phyloP scores from a whole-genome alignment of 2,329 filamentous ascomycete genomes.

The Zymoseptoria crescenta region DNA sequence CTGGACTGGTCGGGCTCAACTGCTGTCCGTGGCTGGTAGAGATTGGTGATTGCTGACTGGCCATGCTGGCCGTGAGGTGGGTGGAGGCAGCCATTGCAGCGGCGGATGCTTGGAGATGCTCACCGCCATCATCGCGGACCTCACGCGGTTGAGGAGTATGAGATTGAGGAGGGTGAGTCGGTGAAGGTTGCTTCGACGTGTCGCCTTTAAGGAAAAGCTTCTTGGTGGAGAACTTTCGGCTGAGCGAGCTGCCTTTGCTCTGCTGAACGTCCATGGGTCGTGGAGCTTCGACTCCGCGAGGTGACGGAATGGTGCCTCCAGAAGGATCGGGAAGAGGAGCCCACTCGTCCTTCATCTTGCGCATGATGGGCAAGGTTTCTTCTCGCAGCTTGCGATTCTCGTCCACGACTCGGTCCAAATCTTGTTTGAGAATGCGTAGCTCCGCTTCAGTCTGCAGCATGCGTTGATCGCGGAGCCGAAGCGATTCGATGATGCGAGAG shows the following conservation, averaged over 20 bases:
- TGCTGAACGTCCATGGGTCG: conserved; percentile 23
- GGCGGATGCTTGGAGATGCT: conserved; percentile 41
- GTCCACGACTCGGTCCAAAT: conserved; percentile 50
- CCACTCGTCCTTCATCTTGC: conserved; percentile 83
- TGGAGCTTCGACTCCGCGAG: conserved; percentile 23
- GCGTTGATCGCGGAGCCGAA: conserved; percentile 82
- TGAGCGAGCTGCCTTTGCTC: conserved; percentile 39
- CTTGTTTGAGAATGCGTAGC: conserved; percentile 61
- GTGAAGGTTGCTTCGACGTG: conserved; percentile 43
- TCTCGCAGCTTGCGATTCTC: conserved; percentile 84
- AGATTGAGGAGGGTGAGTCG: conserved; percentile 36
- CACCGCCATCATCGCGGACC: conserved; percentile 26
- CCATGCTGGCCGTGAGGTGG: conserved; percentile 44
- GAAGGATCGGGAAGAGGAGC: conserved; percentile 65
- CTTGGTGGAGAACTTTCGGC: conserved; percentile 47
- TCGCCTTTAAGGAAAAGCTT: conserved; percentile 41
- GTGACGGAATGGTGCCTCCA: conserved; percentile 27
- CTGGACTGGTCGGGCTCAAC: conserved; percentile 43
- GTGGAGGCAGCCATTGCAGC: conserved; percentile 44
- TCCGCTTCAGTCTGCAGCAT: conserved; percentile 79
- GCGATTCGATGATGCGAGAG: conserved; percentile 78
- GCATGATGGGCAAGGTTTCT: conserved; percentile 82
- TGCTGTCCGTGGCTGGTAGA: conserved; percentile 29
- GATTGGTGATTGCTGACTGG: conserved; percentile 35
- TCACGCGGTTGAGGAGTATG: conserved; percentile 25